These are phyloP conservation scores for Russula sp. DNA, from an alignment of 768 basidiomycete species.

Conservation along the genomic window DNA sequence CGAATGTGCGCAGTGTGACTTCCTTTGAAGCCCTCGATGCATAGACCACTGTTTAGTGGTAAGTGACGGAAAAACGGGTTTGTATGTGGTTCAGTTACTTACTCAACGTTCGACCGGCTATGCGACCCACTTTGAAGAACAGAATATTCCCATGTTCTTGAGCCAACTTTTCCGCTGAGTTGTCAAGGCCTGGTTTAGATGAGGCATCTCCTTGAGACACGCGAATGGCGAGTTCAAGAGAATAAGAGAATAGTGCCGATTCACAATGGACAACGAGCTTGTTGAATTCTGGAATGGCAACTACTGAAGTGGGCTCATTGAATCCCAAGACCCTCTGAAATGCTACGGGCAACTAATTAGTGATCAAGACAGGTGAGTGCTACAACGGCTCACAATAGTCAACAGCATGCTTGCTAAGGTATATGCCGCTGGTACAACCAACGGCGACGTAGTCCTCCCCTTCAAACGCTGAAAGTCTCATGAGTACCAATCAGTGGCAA, in stretches of 20 bases:
- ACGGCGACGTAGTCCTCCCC: slow-evolving; percentile 5
- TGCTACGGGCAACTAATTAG: neutral
- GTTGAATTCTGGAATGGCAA: neutral
- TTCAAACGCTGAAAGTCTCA: neutral
- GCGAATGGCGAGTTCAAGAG: slow-evolving; percentile 2
- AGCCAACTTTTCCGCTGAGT: neutral
- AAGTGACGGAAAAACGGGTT: neutral
- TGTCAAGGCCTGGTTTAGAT: neutral
- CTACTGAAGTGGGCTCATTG: neutral
- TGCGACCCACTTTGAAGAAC: slow-evolving; percentile 3
- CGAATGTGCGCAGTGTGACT: neutral
- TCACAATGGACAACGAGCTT: slow-evolving; percentile 1
- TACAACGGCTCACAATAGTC: neutral
- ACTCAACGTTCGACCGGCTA: neutral
- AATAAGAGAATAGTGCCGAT: neutral
- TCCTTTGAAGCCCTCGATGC: neutral
- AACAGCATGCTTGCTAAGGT: neutral
- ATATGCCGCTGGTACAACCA: slow-evolving; percentile 4
- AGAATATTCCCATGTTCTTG: neutral
- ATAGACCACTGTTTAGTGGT: slow-evolving; percentile 8
- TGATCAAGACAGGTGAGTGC: neutral
- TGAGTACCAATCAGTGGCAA: neutral
- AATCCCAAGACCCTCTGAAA: slow-evolving; percentile 1
- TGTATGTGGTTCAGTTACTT: neutral
- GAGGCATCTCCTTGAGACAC: neutral